Evolutionary conservation across 495 filamentous ascomycete genomes (phyloP).

Genomic region (Aspergillus egyptiacus): DNA sequence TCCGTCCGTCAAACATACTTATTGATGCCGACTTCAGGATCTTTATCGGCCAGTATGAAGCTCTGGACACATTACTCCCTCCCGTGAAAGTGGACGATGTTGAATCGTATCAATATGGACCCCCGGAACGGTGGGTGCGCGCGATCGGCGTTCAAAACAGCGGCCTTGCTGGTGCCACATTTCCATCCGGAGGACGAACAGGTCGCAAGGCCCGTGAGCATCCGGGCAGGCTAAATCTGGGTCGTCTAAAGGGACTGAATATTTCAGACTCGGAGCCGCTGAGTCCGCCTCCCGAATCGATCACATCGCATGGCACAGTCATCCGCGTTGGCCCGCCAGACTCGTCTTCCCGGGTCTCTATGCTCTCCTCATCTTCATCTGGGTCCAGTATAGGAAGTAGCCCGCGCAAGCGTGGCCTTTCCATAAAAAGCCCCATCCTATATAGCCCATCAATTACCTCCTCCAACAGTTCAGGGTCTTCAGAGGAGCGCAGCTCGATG

Average conservation of each 20-base stretch:
- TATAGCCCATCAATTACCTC: conserved; percentile 34
- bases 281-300: conserved; percentile 27
- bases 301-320: conserved; percentile 36
- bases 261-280: conserved; percentile 19
- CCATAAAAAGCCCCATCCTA: conserved; percentile 27
- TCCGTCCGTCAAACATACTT: conserved; percentile 77
- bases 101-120: conserved; percentile 81
- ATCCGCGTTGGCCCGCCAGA: conserved; percentile 32
- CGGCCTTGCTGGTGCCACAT: conserved; percentile 17
- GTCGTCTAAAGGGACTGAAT: conserved; percentile 20
- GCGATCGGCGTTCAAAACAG: conserved; percentile 32
- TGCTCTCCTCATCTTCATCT: conserved; percentile 36
- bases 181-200: conserved; percentile 47
- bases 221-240: conserved; percentile 19
- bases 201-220: conserved; percentile 24
- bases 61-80: conserved; percentile 51
- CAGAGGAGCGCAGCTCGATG: conserved; percentile 15
- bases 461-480: conserved; percentile 27
- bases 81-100: conserved; percentile 55
- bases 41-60: conserved; percentile 67
- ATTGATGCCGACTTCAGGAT: conserved; percentile 66
- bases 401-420: conserved; percentile 18
- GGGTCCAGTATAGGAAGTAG: conserved; percentile 25
- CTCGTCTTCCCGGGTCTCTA: conserved; percentile 33
- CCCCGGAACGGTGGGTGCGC: conserved; percentile 70